phyloP scores from a whole-genome alignment of 2,329 filamentous ascomycete species.

The Zymoseptoria crescenta region DNA sequence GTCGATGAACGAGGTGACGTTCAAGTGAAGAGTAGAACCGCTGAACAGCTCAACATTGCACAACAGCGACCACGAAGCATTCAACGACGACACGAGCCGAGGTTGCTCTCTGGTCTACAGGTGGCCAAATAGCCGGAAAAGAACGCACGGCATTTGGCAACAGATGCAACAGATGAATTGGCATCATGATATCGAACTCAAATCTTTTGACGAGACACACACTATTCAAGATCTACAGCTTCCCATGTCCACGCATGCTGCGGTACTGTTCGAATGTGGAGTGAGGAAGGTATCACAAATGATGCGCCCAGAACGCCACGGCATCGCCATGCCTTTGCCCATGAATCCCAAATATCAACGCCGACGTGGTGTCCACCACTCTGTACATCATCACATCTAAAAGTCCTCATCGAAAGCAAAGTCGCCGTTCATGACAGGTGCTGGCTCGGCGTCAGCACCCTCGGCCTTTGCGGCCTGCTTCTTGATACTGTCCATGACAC shows the following conservation, averaged over 20 bases:
- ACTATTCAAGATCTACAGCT: neutral
- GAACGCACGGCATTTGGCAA: neutral
- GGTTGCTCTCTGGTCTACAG: no score
- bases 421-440: constrained; percentile 55
- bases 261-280: neutral
- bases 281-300: neutral
- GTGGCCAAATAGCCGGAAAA: neutral
- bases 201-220: neutral
- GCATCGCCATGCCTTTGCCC: neutral
- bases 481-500: constrained; percentile 88
- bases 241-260: neutral
- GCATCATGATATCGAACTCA: neutral
- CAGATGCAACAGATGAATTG: neutral
- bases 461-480: constrained; percentile 31
- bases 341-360: neutral
- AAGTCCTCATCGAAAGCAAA: constrained; percentile 97
- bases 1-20: no score
- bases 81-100: no score
- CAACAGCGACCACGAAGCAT: no score
- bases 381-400: constrained; percentile 44
- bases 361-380: neutral
- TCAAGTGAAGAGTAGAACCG: neutral
- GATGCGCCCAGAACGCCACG: neutral
- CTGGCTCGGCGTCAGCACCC: constrained; percentile 35
- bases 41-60: no score